Evolutionary conservation across 2,329 filamentous ascomycete genomes (phyloP).

Genomic region (Gaeumannomyces sp.): DNA sequence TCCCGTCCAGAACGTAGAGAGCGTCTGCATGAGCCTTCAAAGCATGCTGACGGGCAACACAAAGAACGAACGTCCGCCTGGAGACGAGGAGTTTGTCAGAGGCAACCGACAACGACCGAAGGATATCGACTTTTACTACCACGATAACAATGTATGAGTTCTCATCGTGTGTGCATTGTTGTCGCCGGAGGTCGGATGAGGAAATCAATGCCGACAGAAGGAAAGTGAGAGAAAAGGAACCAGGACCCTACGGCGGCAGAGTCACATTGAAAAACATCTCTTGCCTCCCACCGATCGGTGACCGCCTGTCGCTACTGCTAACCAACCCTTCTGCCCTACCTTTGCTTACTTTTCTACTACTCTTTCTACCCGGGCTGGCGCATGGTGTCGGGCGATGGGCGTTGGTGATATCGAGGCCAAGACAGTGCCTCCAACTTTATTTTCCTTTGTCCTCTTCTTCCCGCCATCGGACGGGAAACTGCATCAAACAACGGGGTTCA

Average conservation of each 20-base stretch:
- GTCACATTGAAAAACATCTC: background rate
- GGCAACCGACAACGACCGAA: conserved; percentile 72
- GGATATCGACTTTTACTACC: conserved; percentile 91
- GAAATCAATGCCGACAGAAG: background rate
- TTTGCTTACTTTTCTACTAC: background rate
- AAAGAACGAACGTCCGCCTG: conserved; percentile 83
- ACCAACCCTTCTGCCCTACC: no score
- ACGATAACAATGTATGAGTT: conserved; percentile 70
- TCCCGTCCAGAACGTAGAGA: conserved; percentile 94
- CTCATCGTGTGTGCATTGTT: background rate
- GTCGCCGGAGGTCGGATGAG: background rate
- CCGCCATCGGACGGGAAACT: conserved; percentile 10
- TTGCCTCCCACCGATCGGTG: background rate
- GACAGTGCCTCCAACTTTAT: background rate
- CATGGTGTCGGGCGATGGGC: conserved; percentile 13
- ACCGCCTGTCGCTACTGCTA: no score
- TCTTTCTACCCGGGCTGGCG: conserved; percentile 11
- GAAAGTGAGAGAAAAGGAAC: background rate
- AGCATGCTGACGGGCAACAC: conserved; percentile 97
- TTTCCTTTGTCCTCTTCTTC: conserved; percentile 3
- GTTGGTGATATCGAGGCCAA: conserved; percentile 11
- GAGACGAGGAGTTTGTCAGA: conserved; percentile 82
- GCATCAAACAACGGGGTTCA: conserved; percentile 11
- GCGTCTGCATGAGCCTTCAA: conserved; percentile 93
- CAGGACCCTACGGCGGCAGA: background rate